Percentiles rank a stretch among this genome's conserved stretches.
phyloP scores from a whole-genome alignment of 805 yeast genomes.

The Starmerella floricola region DNA sequence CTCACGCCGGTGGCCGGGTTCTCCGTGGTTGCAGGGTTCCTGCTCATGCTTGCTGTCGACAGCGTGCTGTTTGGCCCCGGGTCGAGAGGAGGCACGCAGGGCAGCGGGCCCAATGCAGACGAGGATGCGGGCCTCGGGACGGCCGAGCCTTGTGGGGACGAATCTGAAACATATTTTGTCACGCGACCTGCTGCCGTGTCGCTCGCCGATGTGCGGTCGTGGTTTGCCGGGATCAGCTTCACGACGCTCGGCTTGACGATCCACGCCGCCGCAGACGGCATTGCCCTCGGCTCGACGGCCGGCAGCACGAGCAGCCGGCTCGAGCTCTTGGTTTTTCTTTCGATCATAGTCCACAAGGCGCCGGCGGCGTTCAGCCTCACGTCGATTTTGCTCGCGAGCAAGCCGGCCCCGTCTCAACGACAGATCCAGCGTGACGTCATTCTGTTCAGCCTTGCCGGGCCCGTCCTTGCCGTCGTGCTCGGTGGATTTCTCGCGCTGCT shows the following conservation, averaged over 20 bases:
- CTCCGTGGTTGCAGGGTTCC: slow-evolving; percentile 42
- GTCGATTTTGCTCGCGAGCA: slow-evolving; percentile 35
- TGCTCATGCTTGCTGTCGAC: slow-evolving; percentile 42
- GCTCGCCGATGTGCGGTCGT: slow-evolving; percentile 8
- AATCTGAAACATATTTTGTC: not conserved
- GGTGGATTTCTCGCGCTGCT: slow-evolving; percentile 30
- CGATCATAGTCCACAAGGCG: slow-evolving; percentile 57
- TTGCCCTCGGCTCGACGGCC: slow-evolving; percentile 53
- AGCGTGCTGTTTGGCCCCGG: no score
- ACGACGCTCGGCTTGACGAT: slow-evolving; percentile 50
- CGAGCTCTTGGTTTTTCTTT: slow-evolving; percentile 40
- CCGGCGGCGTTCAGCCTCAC: slow-evolving; percentile 63
- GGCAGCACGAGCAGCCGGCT: slow-evolving; percentile 30
- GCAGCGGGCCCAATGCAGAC: slow-evolving; percentile 14
- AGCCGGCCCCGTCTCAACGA: slow-evolving; percentile 20
- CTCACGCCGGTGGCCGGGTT: slow-evolving; percentile 14
- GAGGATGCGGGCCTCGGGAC: no score
- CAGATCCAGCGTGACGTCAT: slow-evolving; percentile 35
- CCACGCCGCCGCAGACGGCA: slow-evolving; percentile 62
- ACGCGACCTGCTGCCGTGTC: not conserved
- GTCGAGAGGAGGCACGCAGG: no score
- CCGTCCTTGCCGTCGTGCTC: slow-evolving; percentile 45
- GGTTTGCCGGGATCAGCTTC: slow-evolving; percentile 28
- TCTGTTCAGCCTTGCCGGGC: slow-evolving; percentile 49
- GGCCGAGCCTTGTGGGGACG: not conserved